These are phyloP conservation scores for Zangia roseola DNA, from an alignment of 768 basidiomycete species.

Conservation along the genomic window DNA sequence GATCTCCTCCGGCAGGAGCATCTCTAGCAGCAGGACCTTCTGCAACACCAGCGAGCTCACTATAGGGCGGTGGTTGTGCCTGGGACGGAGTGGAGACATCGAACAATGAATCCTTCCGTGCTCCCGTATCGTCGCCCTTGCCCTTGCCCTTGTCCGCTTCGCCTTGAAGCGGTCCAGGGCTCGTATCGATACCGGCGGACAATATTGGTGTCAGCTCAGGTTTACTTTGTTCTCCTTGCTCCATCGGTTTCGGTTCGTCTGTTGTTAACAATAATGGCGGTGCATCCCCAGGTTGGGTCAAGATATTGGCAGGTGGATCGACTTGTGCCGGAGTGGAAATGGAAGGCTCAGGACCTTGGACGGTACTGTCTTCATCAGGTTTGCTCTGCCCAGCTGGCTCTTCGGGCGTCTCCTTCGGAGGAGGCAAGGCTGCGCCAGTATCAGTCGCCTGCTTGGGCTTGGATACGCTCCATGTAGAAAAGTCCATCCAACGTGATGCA, in stretches of 20 bases:
- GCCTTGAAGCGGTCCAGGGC: neutral
- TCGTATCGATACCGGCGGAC: conserved; percentile 11
- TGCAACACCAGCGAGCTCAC: conserved; percentile 13
- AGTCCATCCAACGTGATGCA: conserved; percentile 4
- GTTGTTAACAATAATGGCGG: conserved; percentile 6
- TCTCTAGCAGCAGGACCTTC: conserved; percentile 5
- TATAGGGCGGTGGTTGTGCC: conserved; percentile 30
- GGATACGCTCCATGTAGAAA: neutral
- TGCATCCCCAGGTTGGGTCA: conserved; percentile 9
- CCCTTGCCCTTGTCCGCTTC: neutral
- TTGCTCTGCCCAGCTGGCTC: conserved; percentile 2
- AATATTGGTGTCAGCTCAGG: conserved; percentile 2
- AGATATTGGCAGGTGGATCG: conserved; percentile 16
- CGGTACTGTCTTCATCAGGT: neutral
- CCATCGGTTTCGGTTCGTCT: neutral
- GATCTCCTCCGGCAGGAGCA: conserved; percentile 6
- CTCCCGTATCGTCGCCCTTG: neutral
- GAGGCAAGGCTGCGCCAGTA: neutral
- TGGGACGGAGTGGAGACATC: conserved; percentile 8
- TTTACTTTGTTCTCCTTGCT: neutral
- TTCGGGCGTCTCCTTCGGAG: conserved; percentile 2
- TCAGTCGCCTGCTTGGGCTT: conserved; percentile 1
- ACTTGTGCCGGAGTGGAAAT: conserved; percentile 25
- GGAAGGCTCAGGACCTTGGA: conserved; percentile 9
- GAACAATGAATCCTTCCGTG: neutral